These are phyloP conservation scores for Porphyrellus cyaneotinctus DNA, from an alignment of 768 basidiomycete genomes.

Conservation along the genomic window DNA sequence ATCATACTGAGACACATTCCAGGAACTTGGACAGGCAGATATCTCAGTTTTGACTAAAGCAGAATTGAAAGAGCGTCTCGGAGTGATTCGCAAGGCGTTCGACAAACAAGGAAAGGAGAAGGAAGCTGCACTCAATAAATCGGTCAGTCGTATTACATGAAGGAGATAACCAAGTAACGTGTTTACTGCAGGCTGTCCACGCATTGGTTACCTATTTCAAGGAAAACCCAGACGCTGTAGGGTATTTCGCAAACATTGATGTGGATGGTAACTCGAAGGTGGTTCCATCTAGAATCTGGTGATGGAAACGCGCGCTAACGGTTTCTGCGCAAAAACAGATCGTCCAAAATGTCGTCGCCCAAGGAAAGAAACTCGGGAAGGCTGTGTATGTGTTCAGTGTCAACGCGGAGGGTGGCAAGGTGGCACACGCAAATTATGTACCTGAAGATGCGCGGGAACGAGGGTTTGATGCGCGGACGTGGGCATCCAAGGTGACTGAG, in stretches of 20 bases:
- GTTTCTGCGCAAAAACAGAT: slow-evolving; percentile 40
- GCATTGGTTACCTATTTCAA: slow-evolving; percentile 68
- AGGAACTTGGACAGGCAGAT: slow-evolving; percentile 89
- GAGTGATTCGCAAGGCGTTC: slow-evolving; percentile 70
- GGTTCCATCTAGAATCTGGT: neutral
- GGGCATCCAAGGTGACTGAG: slow-evolving; percentile 76
- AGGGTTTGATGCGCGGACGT: slow-evolving; percentile 80
- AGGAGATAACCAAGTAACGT: neutral
- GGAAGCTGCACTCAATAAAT: slow-evolving; percentile 72
- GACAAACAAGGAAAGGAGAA: slow-evolving; percentile 83
- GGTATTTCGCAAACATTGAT: slow-evolving; percentile 67
- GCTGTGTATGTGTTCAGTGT: slow-evolving; percentile 85
- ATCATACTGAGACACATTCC: neutral
- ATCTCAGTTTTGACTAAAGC: slow-evolving; percentile 85
- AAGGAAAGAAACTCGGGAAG: slow-evolving; percentile 80
- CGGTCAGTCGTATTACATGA: slow-evolving; percentile 41
- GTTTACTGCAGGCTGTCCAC: slow-evolving; percentile 57
- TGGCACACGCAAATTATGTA: slow-evolving; percentile 86
- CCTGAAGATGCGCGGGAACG: slow-evolving; percentile 57
- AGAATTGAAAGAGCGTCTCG: slow-evolving; percentile 70
- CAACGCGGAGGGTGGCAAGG: slow-evolving; percentile 64
- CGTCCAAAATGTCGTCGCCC: slow-evolving; percentile 66
- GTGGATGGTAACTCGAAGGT: slow-evolving; percentile 88
- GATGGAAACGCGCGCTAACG: neutral
- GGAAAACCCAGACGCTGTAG: slow-evolving; percentile 64